Conservation (phyloP, 768 basidiomycete species). For the Phlebiopsis flavidoalba region DNA sequence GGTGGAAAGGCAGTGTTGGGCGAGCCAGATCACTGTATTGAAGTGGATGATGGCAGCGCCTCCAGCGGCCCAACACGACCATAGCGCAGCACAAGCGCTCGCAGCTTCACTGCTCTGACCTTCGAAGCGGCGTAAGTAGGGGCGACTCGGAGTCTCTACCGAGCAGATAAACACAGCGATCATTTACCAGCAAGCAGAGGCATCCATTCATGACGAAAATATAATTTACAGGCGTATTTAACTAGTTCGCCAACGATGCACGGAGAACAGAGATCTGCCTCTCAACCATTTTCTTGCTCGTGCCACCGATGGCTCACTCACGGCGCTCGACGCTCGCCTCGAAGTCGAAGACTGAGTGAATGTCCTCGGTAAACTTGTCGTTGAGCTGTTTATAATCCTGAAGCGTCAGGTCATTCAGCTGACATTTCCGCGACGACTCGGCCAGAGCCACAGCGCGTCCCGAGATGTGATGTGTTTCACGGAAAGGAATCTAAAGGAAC, state of each 20-base stretch:
- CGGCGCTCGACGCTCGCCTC: slow-evolving; percentile 93
- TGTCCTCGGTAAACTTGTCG: slow-evolving; percentile 75
- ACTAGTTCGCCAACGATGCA: slow-evolving; percentile 39
- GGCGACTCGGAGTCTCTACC: too few species aligned
- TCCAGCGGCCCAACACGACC: background rate
- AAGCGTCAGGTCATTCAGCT: slow-evolving; percentile 76
- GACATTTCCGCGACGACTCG: slow-evolving; percentile 70
- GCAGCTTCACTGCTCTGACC: background rate
- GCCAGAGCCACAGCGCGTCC: slow-evolving; percentile 95
- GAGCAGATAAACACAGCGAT: too few species aligned
- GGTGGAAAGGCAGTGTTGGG: background rate
- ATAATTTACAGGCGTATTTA: background rate
- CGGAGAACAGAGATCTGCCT: slow-evolving; percentile 81
- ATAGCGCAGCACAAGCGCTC: slow-evolving; percentile 1
- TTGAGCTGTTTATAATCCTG: slow-evolving; percentile 75
- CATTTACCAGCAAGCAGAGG: background rate
- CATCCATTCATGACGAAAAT: background rate
- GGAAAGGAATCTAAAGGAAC: slow-evolving; percentile 79
- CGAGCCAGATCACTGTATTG: slow-evolving; percentile 6
- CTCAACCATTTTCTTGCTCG: slow-evolving; percentile 78
- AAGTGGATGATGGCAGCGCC: slow-evolving; percentile 10
- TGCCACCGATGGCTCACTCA: slow-evolving; percentile 88
- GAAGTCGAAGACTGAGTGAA: slow-evolving; percentile 86
- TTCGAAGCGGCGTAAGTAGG: background rate
- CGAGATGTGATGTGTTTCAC: slow-evolving; percentile 97